Base-by-base conservation (phyloP, 495 filamentous ascomycete genomes). In the Xylaria acuta region DNA sequence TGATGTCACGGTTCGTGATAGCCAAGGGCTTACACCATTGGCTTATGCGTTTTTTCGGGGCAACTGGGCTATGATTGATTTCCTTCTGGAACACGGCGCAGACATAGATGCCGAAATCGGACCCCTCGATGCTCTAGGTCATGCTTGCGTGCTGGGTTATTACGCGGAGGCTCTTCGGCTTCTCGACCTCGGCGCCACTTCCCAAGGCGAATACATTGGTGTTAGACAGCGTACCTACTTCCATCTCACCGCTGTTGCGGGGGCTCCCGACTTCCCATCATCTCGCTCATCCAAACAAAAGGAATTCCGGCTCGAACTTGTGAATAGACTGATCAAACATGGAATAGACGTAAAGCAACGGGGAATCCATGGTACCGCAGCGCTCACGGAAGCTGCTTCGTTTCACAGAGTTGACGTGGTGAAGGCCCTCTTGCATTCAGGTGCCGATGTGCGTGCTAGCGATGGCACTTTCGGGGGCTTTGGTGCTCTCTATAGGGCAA, bases 41-140 rank as follows among this genome's bases (percentile, higher is more conserved):
- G 78, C 73, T 41, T 75, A 82, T 54, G 82, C 82, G 25, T 82
- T 80, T 43, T 78, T 74, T n/a, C 40, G 69, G 47, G 73, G 75
- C 25, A 80, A 71, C 9, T 82, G 80, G 79, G 69, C 67, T 22
- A 49, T 75, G 6, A 80, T 83, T 38, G 76, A 78, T 20, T 69
- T 80, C 25, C 76, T 84, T 9, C 67, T 80, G 8, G 40, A 75
- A 11, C 71, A 64, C 3, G 82, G 82, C 27, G 82, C 79, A 53
- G 74, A 80, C 68, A 71, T 83, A 38, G 60, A 84, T 53, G 74
- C 74, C n/a, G 71, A 74, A 32, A 68, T 72, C 20, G 77, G 78
- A 3, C 66, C 75, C 47, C 76, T 80, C 60, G 80, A 79, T 3
- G 77, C 81, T n/a, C 63, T 84, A 18, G 79, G 81, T 4, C 78